phyloP scores from a whole-genome alignment of 306 rosid species.

The Medicago arabica region DNA sequence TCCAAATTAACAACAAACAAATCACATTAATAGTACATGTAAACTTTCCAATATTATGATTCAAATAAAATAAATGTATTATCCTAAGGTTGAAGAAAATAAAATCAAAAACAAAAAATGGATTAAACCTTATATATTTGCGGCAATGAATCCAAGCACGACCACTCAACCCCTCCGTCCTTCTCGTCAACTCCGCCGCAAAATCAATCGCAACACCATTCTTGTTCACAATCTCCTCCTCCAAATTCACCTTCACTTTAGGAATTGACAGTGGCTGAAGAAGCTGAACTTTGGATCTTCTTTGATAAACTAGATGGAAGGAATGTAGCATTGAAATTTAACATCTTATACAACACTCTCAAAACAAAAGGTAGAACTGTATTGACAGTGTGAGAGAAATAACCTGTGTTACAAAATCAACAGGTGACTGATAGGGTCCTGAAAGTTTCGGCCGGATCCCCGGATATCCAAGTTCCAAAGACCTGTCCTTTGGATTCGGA shows the following conservation, averaged over 20 bases:
- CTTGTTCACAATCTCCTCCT: constrained; percentile 52
- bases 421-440: constrained; percentile 66
- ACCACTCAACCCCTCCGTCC: constrained; percentile 69
- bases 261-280: constrained; percentile 40
- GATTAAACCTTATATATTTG: constrained; percentile 71
- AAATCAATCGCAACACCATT: constrained; percentile 61
- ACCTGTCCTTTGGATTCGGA: constrained; percentile 71
- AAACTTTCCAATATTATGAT: constrained; percentile 10
- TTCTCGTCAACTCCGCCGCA: constrained; percentile 64
- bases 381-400: constrained; percentile 41
- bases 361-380: constrained; percentile 42
- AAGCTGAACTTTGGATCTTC: constrained; percentile 73
- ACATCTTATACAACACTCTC: constrained; percentile 8
- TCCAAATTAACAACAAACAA: not conserved
- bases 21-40: not conserved
- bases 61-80: not conserved
- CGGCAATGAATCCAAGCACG: constrained; percentile 90
- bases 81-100: constrained; percentile 9
- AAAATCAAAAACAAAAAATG: not conserved
- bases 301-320: constrained; percentile 39
- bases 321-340: constrained; percentile 1
- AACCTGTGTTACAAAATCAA: constrained; percentile 88
- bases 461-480: constrained; percentile 82
- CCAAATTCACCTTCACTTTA: constrained; percentile 55
- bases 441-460: constrained; percentile 93